phyloP scores from a whole-genome alignment of 352 stramenopile genomes.

The Globisporangium orthogonon region DNA sequence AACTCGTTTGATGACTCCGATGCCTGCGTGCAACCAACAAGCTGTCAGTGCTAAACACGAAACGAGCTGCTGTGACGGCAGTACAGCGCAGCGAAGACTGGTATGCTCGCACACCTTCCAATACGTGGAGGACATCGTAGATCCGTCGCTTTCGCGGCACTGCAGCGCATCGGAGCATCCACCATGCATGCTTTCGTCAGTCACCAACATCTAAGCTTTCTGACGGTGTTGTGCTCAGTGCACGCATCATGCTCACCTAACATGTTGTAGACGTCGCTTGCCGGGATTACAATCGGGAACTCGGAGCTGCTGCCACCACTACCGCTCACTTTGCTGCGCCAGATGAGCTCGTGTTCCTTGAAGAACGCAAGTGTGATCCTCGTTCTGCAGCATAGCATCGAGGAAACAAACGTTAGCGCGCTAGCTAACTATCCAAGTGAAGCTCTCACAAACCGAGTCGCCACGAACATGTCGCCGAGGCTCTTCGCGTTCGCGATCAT shows the following conservation, averaged over 20 bases:
- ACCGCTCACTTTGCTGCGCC: conserved; percentile 7
- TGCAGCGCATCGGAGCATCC: conserved; percentile 6
- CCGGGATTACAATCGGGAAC: conserved; percentile 43
- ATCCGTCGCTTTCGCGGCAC: conserved; percentile 62
- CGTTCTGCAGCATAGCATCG: conserved; percentile 22
- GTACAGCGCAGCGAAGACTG: neutral
- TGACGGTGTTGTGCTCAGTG: neutral
- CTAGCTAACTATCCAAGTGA: neutral
- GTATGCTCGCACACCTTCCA: conserved; percentile 41
- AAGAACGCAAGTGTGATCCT: conserved; percentile 53
- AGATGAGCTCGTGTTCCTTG: conserved; percentile 42
- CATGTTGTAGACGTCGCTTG: conserved; percentile 63
- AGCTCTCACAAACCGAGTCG: neutral
- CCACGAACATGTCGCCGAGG: conserved; percentile 41
- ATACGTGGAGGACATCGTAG: conserved; percentile 72
- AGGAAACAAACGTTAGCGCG: neutral
- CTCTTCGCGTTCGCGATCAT: conserved; percentile 32
- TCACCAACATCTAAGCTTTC: neutral
- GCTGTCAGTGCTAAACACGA: neutral
- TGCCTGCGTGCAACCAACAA: conserved; percentile 18
- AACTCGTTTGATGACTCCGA: conserved; percentile 55
- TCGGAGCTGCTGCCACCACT: neutral
- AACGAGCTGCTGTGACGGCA: neutral
- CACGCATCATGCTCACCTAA: conserved; percentile 25
- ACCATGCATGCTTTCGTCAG: neutral